Conservation (phyloP, 202 grass and related monocot species). For the Panicum hallii region DNA sequence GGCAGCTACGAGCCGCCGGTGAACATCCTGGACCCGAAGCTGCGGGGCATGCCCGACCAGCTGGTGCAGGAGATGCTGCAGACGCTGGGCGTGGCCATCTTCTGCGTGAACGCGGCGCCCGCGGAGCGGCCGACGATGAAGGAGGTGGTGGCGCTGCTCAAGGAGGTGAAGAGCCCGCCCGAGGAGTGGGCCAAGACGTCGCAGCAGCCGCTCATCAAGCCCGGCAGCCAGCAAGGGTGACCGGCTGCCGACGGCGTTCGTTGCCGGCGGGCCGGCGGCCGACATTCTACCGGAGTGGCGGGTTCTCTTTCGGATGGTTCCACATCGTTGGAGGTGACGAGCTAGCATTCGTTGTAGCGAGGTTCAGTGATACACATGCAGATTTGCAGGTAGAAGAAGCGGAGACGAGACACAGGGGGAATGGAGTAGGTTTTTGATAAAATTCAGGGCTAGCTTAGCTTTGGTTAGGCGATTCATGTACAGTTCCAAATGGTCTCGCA, state of each 20-base stretch:
- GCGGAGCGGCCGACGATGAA: slow-evolving; percentile 93
- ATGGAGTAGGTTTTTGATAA: slow-evolving; percentile 50
- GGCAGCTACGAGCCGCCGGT: slow-evolving; percentile 80
- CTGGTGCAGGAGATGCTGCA: slow-evolving; percentile 97
- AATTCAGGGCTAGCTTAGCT: slow-evolving; percentile 55
- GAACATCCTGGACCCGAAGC: slow-evolving; percentile 81
- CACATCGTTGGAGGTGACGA: neutral
- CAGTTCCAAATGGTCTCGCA: slow-evolving; percentile 42
- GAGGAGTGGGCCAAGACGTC: slow-evolving; percentile 96
- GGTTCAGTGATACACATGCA: slow-evolving; percentile 15
- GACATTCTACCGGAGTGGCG: no score
- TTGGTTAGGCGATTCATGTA: slow-evolving; percentile 57
- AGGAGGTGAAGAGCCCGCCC: slow-evolving; percentile 91
- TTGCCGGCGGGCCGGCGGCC: no score
- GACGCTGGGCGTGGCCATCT: slow-evolving; percentile 87
- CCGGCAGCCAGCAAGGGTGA: slow-evolving; percentile 61
- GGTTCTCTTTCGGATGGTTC: neutral
- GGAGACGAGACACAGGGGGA: neutral
- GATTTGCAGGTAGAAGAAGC: slow-evolving; percentile 20
- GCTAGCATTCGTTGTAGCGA: slow-evolving; percentile 19
- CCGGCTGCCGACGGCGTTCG: neutral
- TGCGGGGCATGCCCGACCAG: slow-evolving; percentile 84
- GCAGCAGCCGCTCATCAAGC: slow-evolving; percentile 84
- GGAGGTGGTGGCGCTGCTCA: slow-evolving; percentile 91
- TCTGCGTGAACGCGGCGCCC: slow-evolving; percentile 83